Base-by-base conservation (phyloP, 2,329 filamentous ascomycete genomes). In the Exophiala xenobiotica region DNA sequence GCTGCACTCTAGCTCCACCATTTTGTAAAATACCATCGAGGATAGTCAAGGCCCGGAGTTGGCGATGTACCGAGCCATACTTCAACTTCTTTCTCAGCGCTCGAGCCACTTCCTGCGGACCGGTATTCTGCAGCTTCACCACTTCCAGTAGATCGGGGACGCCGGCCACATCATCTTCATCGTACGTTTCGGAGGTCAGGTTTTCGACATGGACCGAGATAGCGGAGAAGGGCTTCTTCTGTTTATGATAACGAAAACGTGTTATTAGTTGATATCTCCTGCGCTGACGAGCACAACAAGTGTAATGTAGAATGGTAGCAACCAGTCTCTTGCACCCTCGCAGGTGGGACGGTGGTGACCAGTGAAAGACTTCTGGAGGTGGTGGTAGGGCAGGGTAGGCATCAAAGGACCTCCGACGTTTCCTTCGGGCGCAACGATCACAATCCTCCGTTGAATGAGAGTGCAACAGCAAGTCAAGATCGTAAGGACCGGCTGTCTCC, bases 81-180 rank as follows among this genome's bases (percentile, higher is more conserved):
- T 99, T 99, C 79, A 99, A 82, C 76, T 97, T 97, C 81, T 99
- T 99, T 54, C 93, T 84, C 63, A 99, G 81, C 41, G 93, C 91
- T 65, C 93, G 83, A 47, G 92, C 90, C 53, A 91, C 91, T 75
- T 99, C 93, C 9, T 83, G 81, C 1, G 93, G 90, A 0, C 93
- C 93, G 5, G 88, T 87, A 20, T 81, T 79, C 71, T 99, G 93
- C 53, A 99, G 83, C 60, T 88, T 87, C 67, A 99, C 88, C 50
- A 93, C 90, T 70, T 99, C 93, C 58, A 97, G 88, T 19, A 99
- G 82, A 64, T 97, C 91, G 33, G 92, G 88, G 59, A 99, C 90
- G 19, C 92, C 93, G 63, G 88, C 87, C 29, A 95, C 77, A 68
- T 97, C 91, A 67, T 97, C 90, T 66, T 95, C 89, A 54, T 95